Conservation (phyloP, 768 basidiomycete species). For the Hysterangium stoloniferum region DNA sequence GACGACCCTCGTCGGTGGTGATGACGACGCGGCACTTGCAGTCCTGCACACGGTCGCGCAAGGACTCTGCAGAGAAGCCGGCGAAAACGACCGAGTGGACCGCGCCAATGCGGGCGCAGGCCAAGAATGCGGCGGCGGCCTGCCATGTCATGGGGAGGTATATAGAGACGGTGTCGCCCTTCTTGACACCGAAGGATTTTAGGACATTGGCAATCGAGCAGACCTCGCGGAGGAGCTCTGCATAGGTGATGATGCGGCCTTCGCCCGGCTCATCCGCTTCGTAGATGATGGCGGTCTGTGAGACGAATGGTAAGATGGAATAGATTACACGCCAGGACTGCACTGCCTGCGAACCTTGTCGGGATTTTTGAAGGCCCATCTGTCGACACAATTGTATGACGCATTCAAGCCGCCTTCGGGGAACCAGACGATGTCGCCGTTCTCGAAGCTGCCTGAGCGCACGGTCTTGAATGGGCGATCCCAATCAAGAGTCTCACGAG, state of each 20-base stretch:
- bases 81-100: conserved; percentile 97
- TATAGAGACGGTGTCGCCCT: conserved; percentile 90
- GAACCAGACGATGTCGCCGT: conserved; percentile 92
- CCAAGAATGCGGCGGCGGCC: conserved; percentile 92
- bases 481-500: conserved; percentile 76
- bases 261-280: conserved; percentile 92
- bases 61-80: conserved; percentile 90
- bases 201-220: conserved; percentile 88
- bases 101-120: conserved; percentile 94
- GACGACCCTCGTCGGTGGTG: conserved; percentile 88
- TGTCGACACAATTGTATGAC: conserved; percentile 95
- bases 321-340: background rate
- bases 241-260: conserved; percentile 69
- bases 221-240: conserved; percentile 84
- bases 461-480: conserved; percentile 86
- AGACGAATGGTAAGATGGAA: background rate
- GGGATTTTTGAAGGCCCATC: conserved; percentile 89
- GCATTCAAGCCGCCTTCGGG: conserved; percentile 90
- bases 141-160: conserved; percentile 96
- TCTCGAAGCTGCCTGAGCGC: conserved; percentile 70
- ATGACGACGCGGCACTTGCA: conserved; percentile 88
- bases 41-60: conserved; percentile 87
- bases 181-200: conserved; percentile 82
- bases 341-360: conserved; percentile 45
- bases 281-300: conserved; percentile 90